Base-by-base conservation (phyloP, 495 filamentous ascomycete species). In the Aspergillus sclerotiicarbonarius region DNA sequence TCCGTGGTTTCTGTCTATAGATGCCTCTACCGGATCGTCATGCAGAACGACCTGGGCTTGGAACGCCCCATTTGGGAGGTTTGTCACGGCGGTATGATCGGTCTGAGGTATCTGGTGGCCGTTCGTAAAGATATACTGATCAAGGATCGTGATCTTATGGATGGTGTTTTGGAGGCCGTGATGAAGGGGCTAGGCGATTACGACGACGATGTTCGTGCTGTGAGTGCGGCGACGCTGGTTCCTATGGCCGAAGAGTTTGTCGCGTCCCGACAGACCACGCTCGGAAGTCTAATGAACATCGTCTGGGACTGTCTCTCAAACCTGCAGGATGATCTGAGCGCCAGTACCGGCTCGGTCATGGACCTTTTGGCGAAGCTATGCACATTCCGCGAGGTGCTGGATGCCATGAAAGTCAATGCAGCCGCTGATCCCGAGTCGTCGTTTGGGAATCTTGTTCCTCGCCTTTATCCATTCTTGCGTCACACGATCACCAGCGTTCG, bases 251-350 rank as follows among this genome's bases (percentile, higher is more conserved):
- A 91, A 67, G 93, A 98, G 64, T 91, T 98, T 63, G 92, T 98
- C 56, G 83, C 80, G 52, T 83, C 95, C 64, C 88, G 91, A 8
- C 86, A 90, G 51, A 77, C 75, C 39, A 87, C 90, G 31, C 82
- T 98, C 33, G 81, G 89, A 49, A 77, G 81, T 30, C 81, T 98
- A 44, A 96, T 98, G 73, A 86, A 88, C 68, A 94, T 97, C 61
- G 92, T 98, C 25, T 98, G 94, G 94, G 90, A 92, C 60, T 98
- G 94, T 73, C 82, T 98, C 19, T 96, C 94, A 7, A 92, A 95
- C 66, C 75, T 98, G 8, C 91, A 93, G 59, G 94, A 98, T 68
- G 94, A 98, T 71, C 80, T 98, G 13, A 96, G 92, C 71, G 95
- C 94, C 6, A 97, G 92, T 71, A 98, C 94, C 20, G 94, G 94